Evolutionary conservation across 768 basidiomycete genomes (phyloP).

Genomic region (Cystobasidium ongulense): DNA sequence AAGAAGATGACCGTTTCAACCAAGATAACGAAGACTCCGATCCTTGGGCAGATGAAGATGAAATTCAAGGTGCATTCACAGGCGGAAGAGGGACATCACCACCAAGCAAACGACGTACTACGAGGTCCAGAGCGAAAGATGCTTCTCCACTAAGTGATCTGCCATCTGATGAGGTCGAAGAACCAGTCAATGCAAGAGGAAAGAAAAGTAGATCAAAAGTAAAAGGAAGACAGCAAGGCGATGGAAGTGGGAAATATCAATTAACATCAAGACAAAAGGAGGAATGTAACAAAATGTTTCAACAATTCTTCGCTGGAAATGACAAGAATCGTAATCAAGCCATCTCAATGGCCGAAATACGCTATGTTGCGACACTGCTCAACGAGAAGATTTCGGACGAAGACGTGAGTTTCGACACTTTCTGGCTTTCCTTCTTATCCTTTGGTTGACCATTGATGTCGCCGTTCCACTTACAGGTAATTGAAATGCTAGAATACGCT

Average conservation of each 20-base stretch:
- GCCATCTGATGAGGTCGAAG: background rate
- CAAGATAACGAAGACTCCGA: slow-evolving; percentile 6
- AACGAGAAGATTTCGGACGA: slow-evolving; percentile 38
- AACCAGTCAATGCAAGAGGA: background rate
- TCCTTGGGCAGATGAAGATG: slow-evolving; percentile 11
- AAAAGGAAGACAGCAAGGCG: background rate
- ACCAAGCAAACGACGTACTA: background rate
- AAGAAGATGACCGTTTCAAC: slow-evolving; percentile 21
- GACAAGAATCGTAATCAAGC: background rate
- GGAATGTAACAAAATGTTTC: slow-evolving; percentile 34
- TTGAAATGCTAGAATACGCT: slow-evolving; percentile 40
- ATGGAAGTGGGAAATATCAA: background rate
- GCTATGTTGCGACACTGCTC: slow-evolving; percentile 34
- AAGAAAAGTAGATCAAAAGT: slow-evolving; percentile 10
- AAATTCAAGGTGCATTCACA: slow-evolving; percentile 30
- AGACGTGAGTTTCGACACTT: slow-evolving; percentile 31
- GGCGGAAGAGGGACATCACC: background rate
- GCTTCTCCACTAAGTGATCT: background rate
- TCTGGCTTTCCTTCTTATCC: background rate
- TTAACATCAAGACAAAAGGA: slow-evolving; percentile 21
- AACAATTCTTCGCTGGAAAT: slow-evolving; percentile 36
- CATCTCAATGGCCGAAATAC: slow-evolving; percentile 36
- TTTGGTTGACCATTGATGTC: too few relatives aligned
- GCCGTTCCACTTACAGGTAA: slow-evolving; percentile 20
- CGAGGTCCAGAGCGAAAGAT: background rate